These are phyloP conservation scores for Aegilops longissima DNA, from an alignment of 176 grass and related monocot species.

Conservation along the genomic window DNA sequence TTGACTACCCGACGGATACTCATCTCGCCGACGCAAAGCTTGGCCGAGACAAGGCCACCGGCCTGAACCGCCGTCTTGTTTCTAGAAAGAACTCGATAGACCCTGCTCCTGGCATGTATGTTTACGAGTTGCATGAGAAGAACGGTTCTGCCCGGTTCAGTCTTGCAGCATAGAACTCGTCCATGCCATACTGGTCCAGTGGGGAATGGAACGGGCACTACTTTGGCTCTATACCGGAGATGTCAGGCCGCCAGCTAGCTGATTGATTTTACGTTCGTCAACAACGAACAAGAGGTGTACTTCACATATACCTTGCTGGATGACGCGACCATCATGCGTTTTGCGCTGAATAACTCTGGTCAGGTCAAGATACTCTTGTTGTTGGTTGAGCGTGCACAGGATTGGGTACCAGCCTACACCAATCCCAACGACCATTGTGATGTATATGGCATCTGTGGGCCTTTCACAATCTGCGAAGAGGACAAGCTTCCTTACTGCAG, in stretches of 20 bases:
- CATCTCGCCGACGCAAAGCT: constrained; percentile 37
- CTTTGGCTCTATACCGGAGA: constrained; percentile 24
- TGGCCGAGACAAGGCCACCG: constrained; percentile 30
- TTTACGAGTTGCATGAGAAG: constrained; percentile 3
- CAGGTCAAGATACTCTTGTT: constrained; percentile 18
- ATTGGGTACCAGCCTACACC: background rate
- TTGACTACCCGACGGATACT: constrained; percentile 46
- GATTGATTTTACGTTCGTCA: constrained; percentile 13
- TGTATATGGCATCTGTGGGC: background rate
- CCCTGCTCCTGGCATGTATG: constrained; percentile 29
- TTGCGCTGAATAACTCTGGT: constrained; percentile 35
- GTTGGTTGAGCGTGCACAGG: constrained; percentile 20
- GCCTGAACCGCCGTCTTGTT: constrained; percentile 26
- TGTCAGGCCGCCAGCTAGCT: background rate
- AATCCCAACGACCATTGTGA: background rate
- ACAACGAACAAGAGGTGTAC: constrained; percentile 24
- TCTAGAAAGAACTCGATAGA: constrained; percentile 32
- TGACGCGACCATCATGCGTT: constrained; percentile 3
- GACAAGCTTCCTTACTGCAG: background rate
- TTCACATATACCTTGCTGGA: constrained; percentile 15
- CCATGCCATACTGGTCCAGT: constrained; percentile 11
- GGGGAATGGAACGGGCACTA: constrained; percentile 52
- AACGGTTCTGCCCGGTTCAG: constrained; percentile 3
- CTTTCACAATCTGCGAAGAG: background rate
- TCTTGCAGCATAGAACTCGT: constrained; percentile 16